Conservation (phyloP, 2,329 filamentous ascomycete genomes). For the Botrytis elliptica region DNA sequence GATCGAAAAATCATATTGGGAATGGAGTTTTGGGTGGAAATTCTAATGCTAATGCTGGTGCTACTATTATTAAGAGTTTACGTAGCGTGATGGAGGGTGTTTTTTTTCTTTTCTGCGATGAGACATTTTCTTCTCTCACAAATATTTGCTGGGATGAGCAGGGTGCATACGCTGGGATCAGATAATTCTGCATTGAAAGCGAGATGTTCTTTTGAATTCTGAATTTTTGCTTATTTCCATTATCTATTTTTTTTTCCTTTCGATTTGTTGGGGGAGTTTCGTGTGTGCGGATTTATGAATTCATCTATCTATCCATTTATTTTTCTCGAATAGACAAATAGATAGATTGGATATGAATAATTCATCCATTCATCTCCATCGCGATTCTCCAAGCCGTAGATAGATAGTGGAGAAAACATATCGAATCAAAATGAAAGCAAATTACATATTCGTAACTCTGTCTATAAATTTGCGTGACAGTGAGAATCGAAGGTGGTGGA, state of each 20-base stretch:
- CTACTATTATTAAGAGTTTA: background rate
- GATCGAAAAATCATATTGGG: background rate
- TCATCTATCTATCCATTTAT: background rate
- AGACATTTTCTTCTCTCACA: background rate
- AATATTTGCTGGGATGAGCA: background rate
- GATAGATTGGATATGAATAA: background rate
- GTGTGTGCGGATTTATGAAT: background rate
- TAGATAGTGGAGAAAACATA: background rate
- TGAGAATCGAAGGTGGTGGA: no score
- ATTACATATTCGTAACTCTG: background rate
- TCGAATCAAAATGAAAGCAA: background rate
- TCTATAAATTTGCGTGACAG: background rate
- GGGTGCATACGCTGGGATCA: background rate
- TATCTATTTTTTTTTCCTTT: background rate
- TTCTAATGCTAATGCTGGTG: background rate
- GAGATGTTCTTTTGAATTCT: background rate
- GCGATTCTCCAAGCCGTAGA: background rate
- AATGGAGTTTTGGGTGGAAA: background rate
- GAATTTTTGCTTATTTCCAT: background rate
- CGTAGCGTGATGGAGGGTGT: background rate
- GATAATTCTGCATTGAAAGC: background rate
- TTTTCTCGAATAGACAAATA: background rate
- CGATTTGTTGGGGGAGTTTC: fast-evolving
- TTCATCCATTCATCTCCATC: background rate
- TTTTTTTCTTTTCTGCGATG: background rate